phyloP scores from a whole-genome alignment of 805 yeast genomes.

The Metschnikowia borealis region DNA sequence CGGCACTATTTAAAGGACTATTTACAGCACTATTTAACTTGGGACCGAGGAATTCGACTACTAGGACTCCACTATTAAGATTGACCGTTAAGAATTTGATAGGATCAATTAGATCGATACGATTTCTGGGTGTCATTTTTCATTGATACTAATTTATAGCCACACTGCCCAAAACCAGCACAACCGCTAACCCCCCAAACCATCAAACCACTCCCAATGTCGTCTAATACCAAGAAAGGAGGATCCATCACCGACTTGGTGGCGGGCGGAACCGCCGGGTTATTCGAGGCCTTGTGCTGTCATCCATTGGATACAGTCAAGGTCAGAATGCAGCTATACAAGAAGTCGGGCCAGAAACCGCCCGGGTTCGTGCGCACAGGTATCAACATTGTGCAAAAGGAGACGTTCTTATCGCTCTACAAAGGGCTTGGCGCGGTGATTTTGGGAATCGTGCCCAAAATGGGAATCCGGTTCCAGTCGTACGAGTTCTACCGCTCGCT shows the following conservation, averaged over 20 bases:
- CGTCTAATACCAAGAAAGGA: conserved; percentile 27
- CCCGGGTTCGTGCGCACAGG: conserved; percentile 90
- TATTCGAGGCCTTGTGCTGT: conserved; percentile 95
- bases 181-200: no score
- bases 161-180: no score
- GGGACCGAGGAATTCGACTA: no score
- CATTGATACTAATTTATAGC: neutral
- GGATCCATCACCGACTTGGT: conserved; percentile 59
- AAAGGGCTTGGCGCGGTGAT: conserved; percentile 97
- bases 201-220: conserved; percentile 4
- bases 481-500: conserved; percentile 81
- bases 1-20: no score
- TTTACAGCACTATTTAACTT: no score
- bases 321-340: conserved; percentile 92
- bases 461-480: conserved; percentile 95
- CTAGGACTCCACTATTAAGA: no score
- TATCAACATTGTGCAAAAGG: conserved; percentile 66
- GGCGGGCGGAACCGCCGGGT: conserved; percentile 97
- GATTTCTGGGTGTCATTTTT: no score
- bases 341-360: conserved; percentile 65
- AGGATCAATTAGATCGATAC: no score
- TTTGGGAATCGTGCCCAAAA: conserved; percentile 95
- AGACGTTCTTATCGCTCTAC: conserved; percentile 81
- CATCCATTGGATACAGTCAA: conserved; percentile 98
- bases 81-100: no score